A percentile compares a stretch with the other conserved stretches of the same genome.
These are phyloP conservation scores for Penicillium sp. DNA, from an alignment of 2,329 filamentous ascomycete genomes.

Conservation along the genomic window DNA sequence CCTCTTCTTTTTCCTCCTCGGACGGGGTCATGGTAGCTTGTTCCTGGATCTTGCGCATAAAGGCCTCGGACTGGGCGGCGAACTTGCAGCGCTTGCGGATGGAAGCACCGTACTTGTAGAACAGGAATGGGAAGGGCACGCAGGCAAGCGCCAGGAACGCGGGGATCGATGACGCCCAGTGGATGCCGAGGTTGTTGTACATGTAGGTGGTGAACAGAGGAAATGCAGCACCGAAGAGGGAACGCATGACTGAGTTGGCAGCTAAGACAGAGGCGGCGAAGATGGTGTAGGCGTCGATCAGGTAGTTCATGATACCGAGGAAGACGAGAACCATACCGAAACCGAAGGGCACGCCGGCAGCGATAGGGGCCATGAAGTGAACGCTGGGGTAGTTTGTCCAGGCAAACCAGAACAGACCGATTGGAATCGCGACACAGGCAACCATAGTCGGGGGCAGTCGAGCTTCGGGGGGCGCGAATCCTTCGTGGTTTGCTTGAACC, in stretches of 20 bases:
- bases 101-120: slow-evolving; percentile 29
- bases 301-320: slow-evolving; percentile 30
- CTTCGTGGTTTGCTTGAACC: slow-evolving; percentile 18
- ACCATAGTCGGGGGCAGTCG: slow-evolving; percentile 31
- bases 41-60: slow-evolving; percentile 39
- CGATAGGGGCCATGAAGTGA: slow-evolving; percentile 28
- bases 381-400: slow-evolving; percentile 33
- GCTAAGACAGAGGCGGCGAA: slow-evolving; percentile 29
- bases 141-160: slow-evolving; percentile 29
- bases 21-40: slow-evolving; percentile 18
- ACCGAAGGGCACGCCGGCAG: slow-evolving; percentile 27
- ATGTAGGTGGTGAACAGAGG: slow-evolving; percentile 32
- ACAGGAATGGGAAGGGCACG: slow-evolving; percentile 30
- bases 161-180: slow-evolving; percentile 29
- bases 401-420: slow-evolving; percentile 36
- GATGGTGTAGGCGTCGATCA: slow-evolving; percentile 31
- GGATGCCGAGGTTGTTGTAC: slow-evolving; percentile 28
- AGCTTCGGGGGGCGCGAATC: slow-evolving; percentile 30
- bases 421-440: slow-evolving; percentile 27
- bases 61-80: slow-evolving; percentile 35
- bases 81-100: slow-evolving; percentile 29
- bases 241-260: slow-evolving; percentile 29
- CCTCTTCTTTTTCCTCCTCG: slow-evolving; percentile 2
- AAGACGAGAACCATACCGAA: slow-evolving; percentile 31
- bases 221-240: slow-evolving; percentile 29